Evolutionary conservation across 2,329 filamentous ascomycete genomes (phyloP).

Genomic region (Polytolypa hystricis): DNA sequence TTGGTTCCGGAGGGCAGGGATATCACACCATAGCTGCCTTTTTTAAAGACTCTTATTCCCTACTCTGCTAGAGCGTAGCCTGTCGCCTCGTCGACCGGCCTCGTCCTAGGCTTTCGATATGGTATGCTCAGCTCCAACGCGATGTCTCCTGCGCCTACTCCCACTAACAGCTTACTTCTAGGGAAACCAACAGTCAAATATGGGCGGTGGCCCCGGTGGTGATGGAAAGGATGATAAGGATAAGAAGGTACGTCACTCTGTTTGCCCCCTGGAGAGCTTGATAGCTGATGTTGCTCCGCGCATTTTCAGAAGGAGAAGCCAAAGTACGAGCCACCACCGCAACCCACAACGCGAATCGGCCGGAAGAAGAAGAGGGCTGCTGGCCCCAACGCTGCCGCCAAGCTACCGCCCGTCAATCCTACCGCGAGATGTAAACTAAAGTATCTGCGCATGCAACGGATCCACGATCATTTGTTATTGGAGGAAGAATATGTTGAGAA

Average conservation of each 20-base stretch:
- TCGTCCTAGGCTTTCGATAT: too few species aligned
- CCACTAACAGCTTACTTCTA: too few species aligned
- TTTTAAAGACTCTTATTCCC: too few species aligned
- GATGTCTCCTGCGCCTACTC: too few species aligned
- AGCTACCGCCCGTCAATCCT: slow-evolving; percentile 86
- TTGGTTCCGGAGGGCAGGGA: too few species aligned
- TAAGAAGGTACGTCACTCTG: slow-evolving; percentile 67
- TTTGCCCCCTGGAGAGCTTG: too few species aligned
- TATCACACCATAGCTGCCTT: too few species aligned
- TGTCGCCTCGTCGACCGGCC: too few species aligned
- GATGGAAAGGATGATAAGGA: slow-evolving; percentile 79
- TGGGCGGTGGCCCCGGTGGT: slow-evolving; percentile 60
- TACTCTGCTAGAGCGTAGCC: too few species aligned
- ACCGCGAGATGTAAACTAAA: slow-evolving; percentile 96
- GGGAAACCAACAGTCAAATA: slow-evolving; percentile 61
- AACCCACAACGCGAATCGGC: slow-evolving; percentile 90
- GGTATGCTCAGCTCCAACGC: too few species aligned
- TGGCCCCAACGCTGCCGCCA: slow-evolving; percentile 86
- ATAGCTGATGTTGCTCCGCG: not conserved
- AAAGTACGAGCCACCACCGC: slow-evolving; percentile 97
- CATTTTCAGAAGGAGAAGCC: slow-evolving; percentile 85
- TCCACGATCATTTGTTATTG: slow-evolving; percentile 91
- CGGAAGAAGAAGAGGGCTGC: slow-evolving; percentile 97
- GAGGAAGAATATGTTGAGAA: slow-evolving; percentile 99
- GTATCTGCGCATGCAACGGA: slow-evolving; percentile 94